Conservation (phyloP, 306 rosid species). For the Medicago ruthenica region DNA sequence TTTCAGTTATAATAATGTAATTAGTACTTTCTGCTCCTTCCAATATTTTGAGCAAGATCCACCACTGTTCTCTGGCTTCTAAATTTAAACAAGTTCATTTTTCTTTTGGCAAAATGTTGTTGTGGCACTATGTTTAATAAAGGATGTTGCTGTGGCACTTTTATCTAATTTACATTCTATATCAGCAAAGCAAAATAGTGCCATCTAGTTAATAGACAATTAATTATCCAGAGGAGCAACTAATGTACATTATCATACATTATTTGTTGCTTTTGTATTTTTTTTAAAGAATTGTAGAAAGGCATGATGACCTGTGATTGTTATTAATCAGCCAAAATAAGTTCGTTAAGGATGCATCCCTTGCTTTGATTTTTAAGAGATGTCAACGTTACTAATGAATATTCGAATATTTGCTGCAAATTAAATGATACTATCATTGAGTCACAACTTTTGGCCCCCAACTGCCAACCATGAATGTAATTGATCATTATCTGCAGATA, state of each 20-base stretch:
- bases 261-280: background rate
- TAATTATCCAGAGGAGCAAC: background rate
- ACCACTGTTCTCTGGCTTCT: background rate
- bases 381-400: background rate
- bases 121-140: too few relatives aligned
- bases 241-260: background rate
- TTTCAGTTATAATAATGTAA: too few relatives aligned
- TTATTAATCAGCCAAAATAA: background rate
- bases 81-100: background rate
- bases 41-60: too few relatives aligned
- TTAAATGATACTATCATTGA: background rate
- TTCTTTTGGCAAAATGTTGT: background rate
- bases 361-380: slow-evolving; percentile 15
- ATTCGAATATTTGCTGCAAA: background rate
- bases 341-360: slow-evolving; percentile 7
- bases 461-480: background rate
- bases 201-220: background rate
- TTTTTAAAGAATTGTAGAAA: background rate
- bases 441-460: background rate
- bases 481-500: background rate
- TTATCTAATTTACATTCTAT: too few relatives aligned
- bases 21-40: too few relatives aligned
- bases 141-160: too few relatives aligned
- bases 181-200: background rate
- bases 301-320: background rate